Conservation (phyloP, 2,329 filamentous ascomycete species). For the Scleromitrula shiraiana region DNA sequence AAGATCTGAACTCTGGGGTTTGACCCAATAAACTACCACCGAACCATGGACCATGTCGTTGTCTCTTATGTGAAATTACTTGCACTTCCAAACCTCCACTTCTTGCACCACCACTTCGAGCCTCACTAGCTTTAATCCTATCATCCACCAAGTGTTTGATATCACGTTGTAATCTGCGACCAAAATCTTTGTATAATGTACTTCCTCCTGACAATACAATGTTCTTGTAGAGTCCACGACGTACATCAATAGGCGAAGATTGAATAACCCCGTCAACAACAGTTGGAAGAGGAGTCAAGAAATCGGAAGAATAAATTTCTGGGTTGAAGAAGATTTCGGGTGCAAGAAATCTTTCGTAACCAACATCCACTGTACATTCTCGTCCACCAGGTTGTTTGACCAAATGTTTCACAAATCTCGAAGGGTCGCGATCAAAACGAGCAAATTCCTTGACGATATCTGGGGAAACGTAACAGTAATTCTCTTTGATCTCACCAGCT, state of each 20-base stretch:
- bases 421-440: slow-evolving; percentile 86
- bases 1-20: slow-evolving; percentile 96
- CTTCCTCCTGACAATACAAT: slow-evolving; percentile 96
- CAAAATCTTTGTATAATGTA: slow-evolving; percentile 98
- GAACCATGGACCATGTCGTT: slow-evolving; percentile 97
- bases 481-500: slow-evolving; percentile 96
- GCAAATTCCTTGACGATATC: slow-evolving; percentile 99
- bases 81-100: slow-evolving; percentile 93
- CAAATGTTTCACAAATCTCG: slow-evolving; percentile 82
- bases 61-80: slow-evolving; percentile 94
- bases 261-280: slow-evolving; percentile 97
- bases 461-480: slow-evolving; percentile 96
- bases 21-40: slow-evolving; percentile 93
- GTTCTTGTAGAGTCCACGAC: slow-evolving; percentile 97
- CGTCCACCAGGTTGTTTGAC: slow-evolving; percentile 81
- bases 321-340: slow-evolving; percentile 99
- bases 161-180: slow-evolving; percentile 88
- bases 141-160: slow-evolving; percentile 94
- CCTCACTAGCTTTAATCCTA: slow-evolving; percentile 85
- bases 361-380: slow-evolving; percentile 80
- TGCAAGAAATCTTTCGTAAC: slow-evolving; percentile 95
- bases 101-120: slow-evolving; percentile 77
- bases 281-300: slow-evolving; percentile 85
- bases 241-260: slow-evolving; percentile 93
- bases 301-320: slow-evolving; percentile 98